Evolutionary conservation across 2,329 filamentous ascomycete species (phyloP), one percentile per base, ranked within the genome.

Genomic region (Pseudohalonectria lignicola): DNA sequence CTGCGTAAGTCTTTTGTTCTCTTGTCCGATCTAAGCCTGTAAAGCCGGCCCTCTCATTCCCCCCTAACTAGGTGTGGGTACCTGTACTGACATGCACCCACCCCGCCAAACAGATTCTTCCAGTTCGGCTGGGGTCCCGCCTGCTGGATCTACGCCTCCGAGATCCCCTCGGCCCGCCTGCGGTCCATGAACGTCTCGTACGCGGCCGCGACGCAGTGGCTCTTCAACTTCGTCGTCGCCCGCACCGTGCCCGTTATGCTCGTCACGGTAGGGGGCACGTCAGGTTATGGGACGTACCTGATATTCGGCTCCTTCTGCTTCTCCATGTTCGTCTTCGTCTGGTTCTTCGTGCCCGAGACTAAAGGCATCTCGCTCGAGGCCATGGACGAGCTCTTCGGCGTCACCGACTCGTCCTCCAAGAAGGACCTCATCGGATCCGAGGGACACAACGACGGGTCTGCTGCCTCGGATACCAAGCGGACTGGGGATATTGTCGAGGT

Each of bases 161-260:
- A 82, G 52, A 82, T 82, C 43, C 76, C 78, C 0, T 72, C 74
- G 5, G 74, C 75, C 1, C 63, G 79, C 20, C 62, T 82, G 5
- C 61, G 79, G 34, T 71, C 70, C 12, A 59, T 79, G 45, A 82
- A 81, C 49, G 77, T 83, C 2, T 64, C 76, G 2, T 63, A 80
- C 34, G 78, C 74, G 0, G 76, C 78, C 4, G 74, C 75, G 1
- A 79, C 74, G 1, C 76, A 82, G 48, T 81, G 77, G 76, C 52
- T 82, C 5, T 82, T 82, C 56, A 82, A 82, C 50, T 78, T 82
- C 41, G 76, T 81, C 4, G 74, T 82, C 31, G 76, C 78, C 4
- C 62, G 74, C 31, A 70, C 74, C 16, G 76, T 77, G 7, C 76
- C 75, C 0, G 70, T 66, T 43, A 82, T 82, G 78, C 58, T 82